Percentiles rank a stretch among this genome's conserved stretches.
Conservation (phyloP, 2,329 filamentous ascomycete genomes). For the Fusarium sp. region DNA sequence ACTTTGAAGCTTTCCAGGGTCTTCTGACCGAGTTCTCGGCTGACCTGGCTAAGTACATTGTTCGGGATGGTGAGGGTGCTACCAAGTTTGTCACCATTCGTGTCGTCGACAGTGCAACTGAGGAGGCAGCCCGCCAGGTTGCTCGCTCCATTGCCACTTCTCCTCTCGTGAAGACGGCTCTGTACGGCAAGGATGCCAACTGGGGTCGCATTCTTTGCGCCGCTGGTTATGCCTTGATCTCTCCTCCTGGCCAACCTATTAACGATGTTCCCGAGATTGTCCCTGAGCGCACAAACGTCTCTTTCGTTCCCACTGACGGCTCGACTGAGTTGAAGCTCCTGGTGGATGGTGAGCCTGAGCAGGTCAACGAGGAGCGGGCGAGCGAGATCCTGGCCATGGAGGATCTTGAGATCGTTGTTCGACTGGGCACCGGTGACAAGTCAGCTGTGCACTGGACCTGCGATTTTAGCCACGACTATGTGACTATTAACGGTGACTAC, state of each 20-base stretch:
- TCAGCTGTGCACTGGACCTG: conserved; percentile 86
- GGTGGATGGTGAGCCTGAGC: conserved; percentile 83
- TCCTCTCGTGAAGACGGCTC: conserved; percentile 94
- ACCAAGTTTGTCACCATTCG: conserved; percentile 98
- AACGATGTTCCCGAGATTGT: conserved; percentile 73
- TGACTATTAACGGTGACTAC: conserved; percentile 77
- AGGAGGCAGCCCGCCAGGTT: conserved; percentile 80
- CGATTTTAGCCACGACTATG: conserved; percentile 87
- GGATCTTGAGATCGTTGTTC: conserved; percentile 83
- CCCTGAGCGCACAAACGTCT: conserved; percentile 80
- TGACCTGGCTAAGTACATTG: conserved; percentile 90
- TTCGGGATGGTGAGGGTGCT: conserved; percentile 95
- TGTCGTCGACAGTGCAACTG: conserved; percentile 78
- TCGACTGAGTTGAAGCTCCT: conserved; percentile 80
- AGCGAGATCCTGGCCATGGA: conserved; percentile 82
- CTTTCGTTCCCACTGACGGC: conserved; percentile 83
- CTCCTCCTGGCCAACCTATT: conserved; percentile 66
- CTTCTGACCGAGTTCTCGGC: conserved; percentile 83
- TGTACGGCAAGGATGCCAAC: conserved; percentile 98
- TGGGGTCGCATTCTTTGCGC: conserved; percentile 98
- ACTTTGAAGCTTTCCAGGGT: conserved; percentile 77
- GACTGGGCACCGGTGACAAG: conserved; percentile 75
- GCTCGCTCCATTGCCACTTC: conserved; percentile 91
- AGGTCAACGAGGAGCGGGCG: conserved; percentile 81
- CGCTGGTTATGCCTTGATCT: conserved; percentile 81